Percentiles rank a stretch among this genome's conserved stretches.
phyloP scores from a whole-genome alignment of 495 filamentous ascomycete genomes.

The Cairneyella variabilis region DNA sequence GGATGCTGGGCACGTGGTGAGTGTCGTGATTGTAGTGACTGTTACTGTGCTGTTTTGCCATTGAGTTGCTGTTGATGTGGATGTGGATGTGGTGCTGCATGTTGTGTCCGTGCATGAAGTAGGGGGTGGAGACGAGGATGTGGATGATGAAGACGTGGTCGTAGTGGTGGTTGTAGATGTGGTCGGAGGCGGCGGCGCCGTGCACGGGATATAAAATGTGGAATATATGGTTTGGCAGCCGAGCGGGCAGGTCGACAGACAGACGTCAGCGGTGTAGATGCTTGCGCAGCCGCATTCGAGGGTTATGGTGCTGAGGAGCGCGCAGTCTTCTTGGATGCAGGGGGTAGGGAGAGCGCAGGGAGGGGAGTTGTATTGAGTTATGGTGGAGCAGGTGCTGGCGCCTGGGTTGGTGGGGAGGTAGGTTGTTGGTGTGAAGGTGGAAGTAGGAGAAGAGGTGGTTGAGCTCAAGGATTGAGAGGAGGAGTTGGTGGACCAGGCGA shows the following conservation, averaged over 20 bases:
- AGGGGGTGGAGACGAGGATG: background rate
- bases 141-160: background rate
- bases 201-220: conserved; percentile 3
- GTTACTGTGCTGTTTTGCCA: background rate
- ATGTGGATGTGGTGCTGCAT: background rate
- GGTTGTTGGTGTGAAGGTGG: too few relatives aligned
- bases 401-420: background rate
- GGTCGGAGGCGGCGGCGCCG: background rate
- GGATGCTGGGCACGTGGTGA: conserved; percentile 4
- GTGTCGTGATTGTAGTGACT: conserved; percentile 4
- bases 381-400: conserved; percentile 1
- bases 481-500: too few relatives aligned
- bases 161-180: background rate
- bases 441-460: too few relatives aligned
- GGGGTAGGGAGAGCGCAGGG: background rate
- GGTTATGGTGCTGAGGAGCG: background rate
- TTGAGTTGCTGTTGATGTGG: background rate
- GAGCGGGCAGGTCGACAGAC: background rate
- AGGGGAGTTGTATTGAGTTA: background rate
- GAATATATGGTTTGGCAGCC: background rate
- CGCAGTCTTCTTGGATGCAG: background rate
- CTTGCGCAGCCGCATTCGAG: conserved; percentile 6
- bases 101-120: background rate
- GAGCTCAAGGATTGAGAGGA: too few relatives aligned
- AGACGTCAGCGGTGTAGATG: background rate